phyloP scores from a whole-genome alignment of 2,329 filamentous ascomycete genomes.

The Coniella vitis region DNA sequence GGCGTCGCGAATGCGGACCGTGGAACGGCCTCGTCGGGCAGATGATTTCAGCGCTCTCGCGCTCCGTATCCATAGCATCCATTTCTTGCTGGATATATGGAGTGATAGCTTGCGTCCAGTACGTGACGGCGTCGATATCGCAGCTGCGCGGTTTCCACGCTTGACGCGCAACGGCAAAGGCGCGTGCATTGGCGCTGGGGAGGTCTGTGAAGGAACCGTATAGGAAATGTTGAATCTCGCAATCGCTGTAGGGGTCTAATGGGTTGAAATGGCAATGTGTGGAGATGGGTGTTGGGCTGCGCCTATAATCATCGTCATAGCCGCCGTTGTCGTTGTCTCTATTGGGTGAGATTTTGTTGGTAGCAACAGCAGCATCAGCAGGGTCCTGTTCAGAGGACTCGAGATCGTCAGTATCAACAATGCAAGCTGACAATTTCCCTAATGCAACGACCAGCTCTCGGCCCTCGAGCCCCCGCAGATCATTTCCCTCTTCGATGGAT shows the following conservation, averaged over 20 bases:
- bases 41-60: background rate
- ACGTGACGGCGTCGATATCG: background rate
- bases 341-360: too few relatives aligned
- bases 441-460: background rate
- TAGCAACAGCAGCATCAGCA: too few relatives aligned
- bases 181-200: conserved; percentile 6
- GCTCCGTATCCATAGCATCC: background rate
- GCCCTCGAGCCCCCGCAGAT: background rate
- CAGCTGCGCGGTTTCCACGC: conserved; percentile 2
- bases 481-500: background rate
- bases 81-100: background rate
- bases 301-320: background rate
- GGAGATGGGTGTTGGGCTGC: background rate
- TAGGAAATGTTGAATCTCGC: background rate
- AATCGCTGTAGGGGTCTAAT: background rate
- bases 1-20: background rate
- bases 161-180: background rate
- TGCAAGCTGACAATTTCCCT: background rate
- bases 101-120: background rate
- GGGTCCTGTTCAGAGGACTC: too few relatives aligned
- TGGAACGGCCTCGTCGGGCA: background rate
- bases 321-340: too few relatives aligned
- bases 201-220: conserved; percentile 5
- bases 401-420: background rate
- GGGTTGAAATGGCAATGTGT: background rate